phyloP scores from a whole-genome alignment of 1,139 yeast genomes.

The Nakaseomyces glabratus region DNA sequence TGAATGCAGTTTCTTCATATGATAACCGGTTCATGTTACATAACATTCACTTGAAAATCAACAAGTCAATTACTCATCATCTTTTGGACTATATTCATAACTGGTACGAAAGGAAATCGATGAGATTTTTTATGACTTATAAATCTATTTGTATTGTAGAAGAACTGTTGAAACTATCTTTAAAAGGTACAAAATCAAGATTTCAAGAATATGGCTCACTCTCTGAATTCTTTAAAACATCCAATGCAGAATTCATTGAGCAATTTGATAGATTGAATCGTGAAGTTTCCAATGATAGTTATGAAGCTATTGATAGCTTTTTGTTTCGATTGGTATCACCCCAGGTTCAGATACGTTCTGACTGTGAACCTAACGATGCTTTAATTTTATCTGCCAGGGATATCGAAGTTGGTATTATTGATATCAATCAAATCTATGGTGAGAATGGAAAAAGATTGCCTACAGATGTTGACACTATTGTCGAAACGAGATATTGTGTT shows the following conservation, averaged over 20 bases:
- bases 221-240: conserved; percentile 17
- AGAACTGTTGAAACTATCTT: conserved; percentile 34
- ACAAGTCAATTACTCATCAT: conserved; percentile 51
- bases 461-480: conserved; percentile 37
- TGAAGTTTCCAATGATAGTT: conserved; percentile 34
- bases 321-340: conserved; percentile 67
- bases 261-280: conserved; percentile 46
- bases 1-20: conserved; percentile 38
- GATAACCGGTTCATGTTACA: conserved; percentile 75
- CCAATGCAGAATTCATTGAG: conserved; percentile 31
- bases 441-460: conserved; percentile 40
- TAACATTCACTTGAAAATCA: conserved; percentile 65
- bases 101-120: conserved; percentile 49
- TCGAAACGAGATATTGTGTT: conserved; percentile 67
- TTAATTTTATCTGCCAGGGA: conserved; percentile 61
- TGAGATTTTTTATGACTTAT: conserved; percentile 55
- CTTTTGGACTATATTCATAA: conserved; percentile 51
- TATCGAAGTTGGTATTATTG: conserved; percentile 58
- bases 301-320: conserved; percentile 52
- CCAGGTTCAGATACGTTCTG: conserved; percentile 69
- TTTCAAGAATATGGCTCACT: conserved; percentile 18
- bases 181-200: conserved; percentile 15
- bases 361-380: conserved; percentile 52
- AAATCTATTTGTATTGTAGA: conserved; percentile 64
- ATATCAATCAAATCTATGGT: conserved; percentile 26